Evolutionary conservation across 2,329 filamentous ascomycete species (phyloP).

Genomic region (Chrysosporium queenslandicum): DNA sequence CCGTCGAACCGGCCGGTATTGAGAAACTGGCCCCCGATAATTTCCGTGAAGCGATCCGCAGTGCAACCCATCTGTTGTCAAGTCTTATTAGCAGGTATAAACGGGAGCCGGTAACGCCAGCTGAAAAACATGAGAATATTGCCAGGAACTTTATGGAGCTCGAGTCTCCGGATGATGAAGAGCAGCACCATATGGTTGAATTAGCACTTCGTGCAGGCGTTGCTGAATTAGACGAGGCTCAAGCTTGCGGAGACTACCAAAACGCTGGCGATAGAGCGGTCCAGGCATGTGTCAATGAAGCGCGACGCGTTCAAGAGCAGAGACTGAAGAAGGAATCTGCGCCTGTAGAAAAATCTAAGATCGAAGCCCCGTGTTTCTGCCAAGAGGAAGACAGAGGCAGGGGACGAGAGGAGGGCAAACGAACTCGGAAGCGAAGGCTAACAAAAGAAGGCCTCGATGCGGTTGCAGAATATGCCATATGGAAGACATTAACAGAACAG

Average conservation of each 20-base stretch:
- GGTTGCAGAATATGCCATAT: constrained; percentile 66
- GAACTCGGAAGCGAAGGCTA: constrained; percentile 36
- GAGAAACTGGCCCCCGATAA: constrained; percentile 11
- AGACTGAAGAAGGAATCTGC: not conserved
- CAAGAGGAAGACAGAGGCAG: constrained; percentile 24
- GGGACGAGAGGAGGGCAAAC: not conserved
- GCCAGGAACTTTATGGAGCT: not conserved
- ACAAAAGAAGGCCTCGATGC: constrained; percentile 57
- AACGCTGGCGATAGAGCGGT: constrained; percentile 43
- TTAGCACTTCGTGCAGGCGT: constrained; percentile 64
- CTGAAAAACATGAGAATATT: constrained; percentile 11
- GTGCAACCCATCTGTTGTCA: constrained; percentile 9
- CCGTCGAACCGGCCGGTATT: not conserved
- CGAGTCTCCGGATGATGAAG: constrained; percentile 44
- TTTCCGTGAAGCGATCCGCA: constrained; percentile 8
- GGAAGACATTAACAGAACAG: constrained; percentile 50
- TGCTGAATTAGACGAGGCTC: constrained; percentile 42
- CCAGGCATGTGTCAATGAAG: constrained; percentile 41
- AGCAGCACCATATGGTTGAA: constrained; percentile 63
- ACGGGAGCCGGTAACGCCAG: constrained; percentile 2
- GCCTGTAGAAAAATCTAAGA: not conserved
- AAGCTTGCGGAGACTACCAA: constrained; percentile 35
- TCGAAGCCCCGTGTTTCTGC: constrained; percentile 1
- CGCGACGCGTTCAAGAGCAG: constrained; percentile 23
- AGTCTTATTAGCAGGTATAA: constrained; percentile 9